Conservation (phyloP, 176 grass and related monocot genomes). For the Musa acuminata region DNA sequence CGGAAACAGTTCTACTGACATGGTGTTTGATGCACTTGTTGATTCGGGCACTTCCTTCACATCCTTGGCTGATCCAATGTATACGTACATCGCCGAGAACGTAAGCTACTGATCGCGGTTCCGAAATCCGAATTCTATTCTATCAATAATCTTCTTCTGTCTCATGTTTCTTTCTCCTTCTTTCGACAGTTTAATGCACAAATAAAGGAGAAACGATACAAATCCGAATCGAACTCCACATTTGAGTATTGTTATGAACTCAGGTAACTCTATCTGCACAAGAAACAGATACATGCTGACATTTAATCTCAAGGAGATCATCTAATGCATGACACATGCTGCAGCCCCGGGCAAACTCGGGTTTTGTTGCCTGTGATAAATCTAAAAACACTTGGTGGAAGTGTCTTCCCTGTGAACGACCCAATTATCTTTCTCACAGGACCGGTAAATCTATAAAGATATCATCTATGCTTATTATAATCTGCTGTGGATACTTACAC, state of each 20-base stretch:
- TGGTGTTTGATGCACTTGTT: slow-evolving; percentile 49
- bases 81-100: slow-evolving; percentile 44
- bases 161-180: too few species aligned
- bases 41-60: slow-evolving; percentile 96
- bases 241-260: too few species aligned
- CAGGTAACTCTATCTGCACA: too few species aligned
- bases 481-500: slow-evolving; percentile 10
- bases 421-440: slow-evolving; percentile 33
- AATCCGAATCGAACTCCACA: too few species aligned
- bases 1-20: slow-evolving; percentile 25
- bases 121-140: too few species aligned
- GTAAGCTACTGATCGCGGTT: slow-evolving; percentile 34
- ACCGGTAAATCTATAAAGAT: slow-evolving; percentile 16
- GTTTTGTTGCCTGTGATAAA: slow-evolving; percentile 39
- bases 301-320: background rate
- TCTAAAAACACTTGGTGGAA: slow-evolving; percentile 59
- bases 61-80: slow-evolving; percentile 63
- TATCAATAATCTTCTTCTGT: too few species aligned
- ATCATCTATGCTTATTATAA: slow-evolving; percentile 11
- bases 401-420: slow-evolving; percentile 47
- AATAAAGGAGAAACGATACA: too few species aligned
- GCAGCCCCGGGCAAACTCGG: too few species aligned
- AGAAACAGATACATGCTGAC: too few species aligned
- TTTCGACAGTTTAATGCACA: too few species aligned
- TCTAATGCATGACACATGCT: slow-evolving; percentile 24